Conservation (phyloP, 2,329 filamentous ascomycete species). For the Colletotrichum sansevieriae region DNA sequence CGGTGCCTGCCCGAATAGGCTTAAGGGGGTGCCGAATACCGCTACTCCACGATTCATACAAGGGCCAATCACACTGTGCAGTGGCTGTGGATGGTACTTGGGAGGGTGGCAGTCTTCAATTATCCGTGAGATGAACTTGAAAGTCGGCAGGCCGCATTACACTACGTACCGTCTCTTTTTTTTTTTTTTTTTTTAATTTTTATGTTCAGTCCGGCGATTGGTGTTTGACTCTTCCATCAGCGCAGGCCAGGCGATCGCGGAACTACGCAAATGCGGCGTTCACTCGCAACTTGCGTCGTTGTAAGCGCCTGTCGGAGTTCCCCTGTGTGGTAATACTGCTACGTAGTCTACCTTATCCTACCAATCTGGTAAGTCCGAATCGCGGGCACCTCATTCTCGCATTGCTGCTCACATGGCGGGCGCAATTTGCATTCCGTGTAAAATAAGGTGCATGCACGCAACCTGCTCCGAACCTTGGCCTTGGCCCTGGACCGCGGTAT, state of each 20-base stretch:
- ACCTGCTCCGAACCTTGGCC: too few relatives aligned
- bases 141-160: slow-evolving; percentile 27
- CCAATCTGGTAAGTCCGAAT: not conserved
- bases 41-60: slow-evolving; percentile 39
- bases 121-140: slow-evolving; percentile 34
- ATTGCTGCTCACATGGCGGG: not conserved
- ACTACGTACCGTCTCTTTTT: slow-evolving; percentile 3
- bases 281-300: not conserved
- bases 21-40: too few relatives aligned
- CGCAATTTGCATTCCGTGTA: slow-evolving; percentile 1
- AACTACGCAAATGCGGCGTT: not conserved
- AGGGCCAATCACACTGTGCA: slow-evolving; percentile 27
- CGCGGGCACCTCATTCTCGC: not conserved
- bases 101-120: slow-evolving; percentile 16
- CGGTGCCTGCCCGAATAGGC: too few relatives aligned
- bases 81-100: slow-evolving; percentile 21
- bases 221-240: not conserved
- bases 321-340: too few relatives aligned
- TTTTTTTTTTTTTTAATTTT: not conserved
- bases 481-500: not conserved
- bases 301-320: not conserved
- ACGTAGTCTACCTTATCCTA: not conserved
- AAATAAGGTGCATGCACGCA: slow-evolving; percentile 6
- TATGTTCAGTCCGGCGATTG: not conserved
- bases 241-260: not conserved